These are phyloP conservation scores for Spatholobus suberectus DNA, from an alignment of 306 rosid genomes.

Conservation along the genomic window DNA sequence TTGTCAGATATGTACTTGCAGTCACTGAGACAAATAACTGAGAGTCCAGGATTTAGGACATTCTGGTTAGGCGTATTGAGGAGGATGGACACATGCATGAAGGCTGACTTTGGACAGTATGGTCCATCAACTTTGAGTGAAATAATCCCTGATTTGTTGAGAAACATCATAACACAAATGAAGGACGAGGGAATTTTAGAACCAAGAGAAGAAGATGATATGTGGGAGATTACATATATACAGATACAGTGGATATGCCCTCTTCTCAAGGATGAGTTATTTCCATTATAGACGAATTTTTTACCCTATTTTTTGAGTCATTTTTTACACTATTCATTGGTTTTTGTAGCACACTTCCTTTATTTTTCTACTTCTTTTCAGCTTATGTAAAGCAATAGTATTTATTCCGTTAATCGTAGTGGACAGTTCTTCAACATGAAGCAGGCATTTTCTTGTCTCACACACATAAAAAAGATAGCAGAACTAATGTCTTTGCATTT, in stretches of 20 bases:
- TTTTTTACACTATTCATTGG: constrained; percentile 1
- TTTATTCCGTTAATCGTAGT: not conserved
- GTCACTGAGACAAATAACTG: constrained; percentile 65
- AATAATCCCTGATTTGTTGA: constrained; percentile 68
- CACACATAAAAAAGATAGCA: not conserved
- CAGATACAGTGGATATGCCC: constrained; percentile 98
- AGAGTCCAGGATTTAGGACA: constrained; percentile 61
- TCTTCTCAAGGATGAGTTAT: constrained; percentile 75
- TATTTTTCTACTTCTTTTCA: not conserved
- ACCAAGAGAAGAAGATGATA: constrained; percentile 72
- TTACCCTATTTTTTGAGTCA: not conserved
- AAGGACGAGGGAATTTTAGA: constrained; percentile 65
- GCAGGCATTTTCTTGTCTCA: not conserved
- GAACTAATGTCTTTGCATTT: not conserved
- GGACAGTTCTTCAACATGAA: not conserved
- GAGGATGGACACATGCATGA: constrained; percentile 95
- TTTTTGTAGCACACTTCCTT: not conserved
- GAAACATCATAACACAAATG: constrained; percentile 73
- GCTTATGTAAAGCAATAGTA: constrained; percentile 10
- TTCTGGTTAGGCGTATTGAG: constrained; percentile 92
- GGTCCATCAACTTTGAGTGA: constrained; percentile 68
- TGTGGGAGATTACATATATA: constrained; percentile 81
- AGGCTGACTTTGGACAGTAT: constrained; percentile 78
- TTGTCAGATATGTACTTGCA: constrained; percentile 73
- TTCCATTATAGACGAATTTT: constrained; percentile 53